These are phyloP conservation scores for Nitzschia palea DNA, from an alignment of 108 stramenopile species.

Conservation along the genomic window DNA sequence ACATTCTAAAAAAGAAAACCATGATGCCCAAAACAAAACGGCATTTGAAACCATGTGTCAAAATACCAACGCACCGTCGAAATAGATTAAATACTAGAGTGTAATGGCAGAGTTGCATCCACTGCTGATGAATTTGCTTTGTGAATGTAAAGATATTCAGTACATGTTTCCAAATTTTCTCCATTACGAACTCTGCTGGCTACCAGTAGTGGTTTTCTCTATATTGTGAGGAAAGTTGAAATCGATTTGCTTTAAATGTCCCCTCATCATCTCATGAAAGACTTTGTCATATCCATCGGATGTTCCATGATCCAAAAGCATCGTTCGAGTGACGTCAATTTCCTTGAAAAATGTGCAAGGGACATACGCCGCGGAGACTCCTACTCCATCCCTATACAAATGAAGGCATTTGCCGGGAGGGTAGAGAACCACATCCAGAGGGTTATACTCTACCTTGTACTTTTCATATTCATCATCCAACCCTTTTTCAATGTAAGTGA, in stretches of 20 bases:
- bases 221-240: constrained; percentile 15
- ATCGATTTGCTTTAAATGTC: not conserved
- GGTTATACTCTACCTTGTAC: constrained; percentile 9
- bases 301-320: constrained; percentile 74
- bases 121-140: too few relatives aligned
- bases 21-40: too few relatives aligned
- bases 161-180: too few relatives aligned
- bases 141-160: too few relatives aligned
- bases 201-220: not conserved
- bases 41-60: too few relatives aligned
- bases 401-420: constrained; percentile 72
- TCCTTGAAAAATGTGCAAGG: constrained; percentile 65
- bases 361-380: constrained; percentile 53
- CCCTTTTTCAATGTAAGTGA: constrained; percentile 14
- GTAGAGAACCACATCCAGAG: constrained; percentile 17
- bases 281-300: constrained; percentile 44
- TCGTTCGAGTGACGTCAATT: constrained; percentile 68
- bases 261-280: constrained; percentile 10
- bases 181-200: too few relatives aligned
- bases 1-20: too few relatives aligned
- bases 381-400: constrained; percentile 73
- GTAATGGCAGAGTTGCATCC: too few relatives aligned
- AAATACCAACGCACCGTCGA: too few relatives aligned
- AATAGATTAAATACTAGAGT: too few relatives aligned
- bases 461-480: constrained; percentile 11